A percentile compares a stretch with the other conserved stretches of the same genome.
Evolutionary conservation across 805 yeast species (phyloP).

Genomic region (Myxozyma lipomycoides): DNA sequence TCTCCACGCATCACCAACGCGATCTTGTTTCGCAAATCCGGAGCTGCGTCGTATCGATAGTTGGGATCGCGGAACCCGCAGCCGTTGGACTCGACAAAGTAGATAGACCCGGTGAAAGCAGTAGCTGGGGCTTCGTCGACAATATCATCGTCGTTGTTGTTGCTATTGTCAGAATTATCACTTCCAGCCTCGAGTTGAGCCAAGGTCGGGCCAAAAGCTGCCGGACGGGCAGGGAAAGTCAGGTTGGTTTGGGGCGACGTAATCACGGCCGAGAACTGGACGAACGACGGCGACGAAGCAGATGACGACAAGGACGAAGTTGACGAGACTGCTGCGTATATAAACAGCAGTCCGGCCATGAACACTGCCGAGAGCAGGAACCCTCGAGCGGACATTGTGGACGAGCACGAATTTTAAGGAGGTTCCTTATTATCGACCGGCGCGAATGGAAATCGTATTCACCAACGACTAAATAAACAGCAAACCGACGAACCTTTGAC

Average conservation of each 20-base stretch:
- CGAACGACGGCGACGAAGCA: slow-evolving; percentile 15
- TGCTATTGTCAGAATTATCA: slow-evolving; percentile 1
- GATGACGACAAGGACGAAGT: slow-evolving; percentile 1
- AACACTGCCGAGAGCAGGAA: slow-evolving; percentile 22
- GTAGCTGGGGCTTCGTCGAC: slow-evolving; percentile 6
- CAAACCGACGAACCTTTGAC: too few relatives aligned
- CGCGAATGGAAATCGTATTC: too few relatives aligned
- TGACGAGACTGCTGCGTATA: slow-evolving; percentile 20
- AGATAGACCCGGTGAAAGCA: slow-evolving; percentile 29
- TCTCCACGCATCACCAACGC: slow-evolving; percentile 48
- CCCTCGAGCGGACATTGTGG: slow-evolving; percentile 25
- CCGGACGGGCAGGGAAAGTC: slow-evolving; percentile 39
- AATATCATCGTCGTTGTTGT: slow-evolving; percentile 2
- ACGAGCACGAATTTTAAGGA: too few relatives aligned
- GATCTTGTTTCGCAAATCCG: slow-evolving; percentile 33
- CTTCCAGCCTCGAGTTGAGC: slow-evolving; percentile 9
- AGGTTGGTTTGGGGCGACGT: slow-evolving; percentile 33
- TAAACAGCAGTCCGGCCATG: slow-evolving; percentile 22
- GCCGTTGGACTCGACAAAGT: slow-evolving; percentile 20
- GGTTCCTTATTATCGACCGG: too few relatives aligned
- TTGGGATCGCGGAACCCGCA: neutral
- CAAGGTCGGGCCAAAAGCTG: slow-evolving; percentile 37
- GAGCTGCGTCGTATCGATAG: slow-evolving; percentile 13
- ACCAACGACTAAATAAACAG: too few relatives aligned
- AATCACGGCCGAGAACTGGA: slow-evolving; percentile 30